Evolutionary conservation across 2,329 filamentous ascomycete species (phyloP).

Genomic region (Diaporthe eres): DNA sequence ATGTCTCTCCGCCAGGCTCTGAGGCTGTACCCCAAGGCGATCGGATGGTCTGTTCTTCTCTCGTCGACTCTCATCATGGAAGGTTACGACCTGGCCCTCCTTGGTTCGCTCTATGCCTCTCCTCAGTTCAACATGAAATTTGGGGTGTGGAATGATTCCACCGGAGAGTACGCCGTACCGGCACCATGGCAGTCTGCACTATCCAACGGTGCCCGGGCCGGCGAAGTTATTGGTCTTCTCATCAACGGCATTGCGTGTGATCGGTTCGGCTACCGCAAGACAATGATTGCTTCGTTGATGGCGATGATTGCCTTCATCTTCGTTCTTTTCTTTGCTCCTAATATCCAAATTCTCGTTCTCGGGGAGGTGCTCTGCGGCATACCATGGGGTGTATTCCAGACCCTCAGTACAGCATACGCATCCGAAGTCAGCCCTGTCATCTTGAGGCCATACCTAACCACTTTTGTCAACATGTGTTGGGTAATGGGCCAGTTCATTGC

Average conservation of each 20-base stretch:
- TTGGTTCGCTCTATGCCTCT: conserved; percentile 78
- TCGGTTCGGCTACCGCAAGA: conserved; percentile 77
- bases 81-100: conserved; percentile 85
- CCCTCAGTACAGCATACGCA: conserved; percentile 75
- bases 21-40: conserved; percentile 89
- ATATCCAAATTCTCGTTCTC: conserved; percentile 69
- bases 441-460: conserved; percentile 79
- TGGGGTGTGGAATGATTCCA: conserved; percentile 43
- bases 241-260: conserved; percentile 77
- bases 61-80: conserved; percentile 95
- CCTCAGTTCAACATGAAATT: conserved; percentile 49
- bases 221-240: conserved; percentile 76
- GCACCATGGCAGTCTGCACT: conserved; percentile 55
- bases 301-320: conserved; percentile 70
- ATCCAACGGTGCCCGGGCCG: conserved; percentile 65
- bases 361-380: conserved; percentile 76
- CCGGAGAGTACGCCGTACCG: conserved; percentile 49
- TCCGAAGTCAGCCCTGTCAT: conserved; percentile 81
- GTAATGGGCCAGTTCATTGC: conserved; percentile 80
- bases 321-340: conserved; percentile 76
- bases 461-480: conserved; percentile 85
- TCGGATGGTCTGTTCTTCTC: conserved; percentile 86
- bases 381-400: conserved; percentile 71
- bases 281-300: conserved; percentile 71
- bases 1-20: conserved; percentile 85